phyloP scores from a whole-genome alignment of 1,139 yeast species.

The Sugiyamaella neomexicana region DNA sequence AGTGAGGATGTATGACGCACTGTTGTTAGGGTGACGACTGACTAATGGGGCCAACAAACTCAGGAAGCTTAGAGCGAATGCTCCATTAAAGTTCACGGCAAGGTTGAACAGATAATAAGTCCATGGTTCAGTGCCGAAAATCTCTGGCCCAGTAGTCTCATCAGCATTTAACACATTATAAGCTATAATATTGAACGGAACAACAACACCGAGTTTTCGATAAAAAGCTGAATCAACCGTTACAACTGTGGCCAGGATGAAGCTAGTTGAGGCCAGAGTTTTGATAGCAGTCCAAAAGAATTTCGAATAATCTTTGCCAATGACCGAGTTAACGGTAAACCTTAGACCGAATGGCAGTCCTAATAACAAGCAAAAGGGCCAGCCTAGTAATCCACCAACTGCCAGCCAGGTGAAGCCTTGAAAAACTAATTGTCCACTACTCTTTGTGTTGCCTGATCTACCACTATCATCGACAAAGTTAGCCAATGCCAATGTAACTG shows the following conservation, averaged over 20 bases:
- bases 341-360: conserved; percentile 55
- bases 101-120: conserved; percentile 70
- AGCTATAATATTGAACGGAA: conserved; percentile 77
- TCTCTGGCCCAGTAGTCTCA: conserved; percentile 76
- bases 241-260: conserved; percentile 39
- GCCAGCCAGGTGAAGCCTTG: conserved; percentile 54
- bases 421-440: conserved; percentile 31
- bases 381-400: conserved; percentile 77
- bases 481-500: conserved; percentile 57
- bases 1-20: conserved; percentile 12
- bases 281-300: conserved; percentile 2
- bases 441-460: background rate
- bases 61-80: conserved; percentile 49
- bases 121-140: conserved; percentile 88
- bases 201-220: conserved; percentile 55
- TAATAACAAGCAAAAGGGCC: conserved; percentile 83
- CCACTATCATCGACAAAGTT: conserved; percentile 32
- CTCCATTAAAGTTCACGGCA: conserved; percentile 67
- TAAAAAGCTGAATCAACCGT: conserved; percentile 67
- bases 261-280: conserved; percentile 16
- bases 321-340: conserved; percentile 22
- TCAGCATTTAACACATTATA: conserved; percentile 78
- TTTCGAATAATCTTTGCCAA: background rate
- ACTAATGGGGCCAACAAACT: conserved; percentile 40
- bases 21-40: conserved; percentile 17